Evolutionary conservation across 176 grass and related monocot species (phyloP).

Genomic region (Dendrocalamus sinicus): DNA sequence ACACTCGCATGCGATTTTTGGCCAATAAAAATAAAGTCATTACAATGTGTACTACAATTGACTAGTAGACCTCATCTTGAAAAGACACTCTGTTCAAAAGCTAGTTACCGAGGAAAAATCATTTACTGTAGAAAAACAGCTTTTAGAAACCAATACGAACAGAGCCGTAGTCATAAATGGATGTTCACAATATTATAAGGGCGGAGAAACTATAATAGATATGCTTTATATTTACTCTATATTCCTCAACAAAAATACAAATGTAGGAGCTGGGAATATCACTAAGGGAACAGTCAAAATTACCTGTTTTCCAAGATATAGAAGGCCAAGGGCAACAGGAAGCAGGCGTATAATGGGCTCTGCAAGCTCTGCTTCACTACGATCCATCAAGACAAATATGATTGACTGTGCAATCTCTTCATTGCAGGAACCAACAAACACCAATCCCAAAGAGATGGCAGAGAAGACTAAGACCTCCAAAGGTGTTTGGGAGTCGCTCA

Average conservation of each 20-base stretch:
- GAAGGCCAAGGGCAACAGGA: slow-evolving; percentile 91
- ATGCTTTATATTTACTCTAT: neutral
- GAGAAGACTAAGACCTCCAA: slow-evolving; percentile 93
- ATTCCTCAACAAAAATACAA: neutral
- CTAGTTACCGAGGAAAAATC: too few species aligned
- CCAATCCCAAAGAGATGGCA: slow-evolving; percentile 81
- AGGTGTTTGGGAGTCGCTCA: slow-evolving; percentile 78
- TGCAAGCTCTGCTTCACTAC: slow-evolving; percentile 76
- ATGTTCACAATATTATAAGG: neutral
- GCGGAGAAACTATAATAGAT: neutral
- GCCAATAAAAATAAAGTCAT: too few species aligned
- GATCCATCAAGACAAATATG: slow-evolving; percentile 91
- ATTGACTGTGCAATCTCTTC: slow-evolving; percentile 97
- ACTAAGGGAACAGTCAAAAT: slow-evolving; percentile 14
- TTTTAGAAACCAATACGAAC: too few species aligned
- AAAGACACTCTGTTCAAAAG: too few species aligned
- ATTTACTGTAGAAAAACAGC: too few species aligned
- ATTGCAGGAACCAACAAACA: slow-evolving; percentile 94
- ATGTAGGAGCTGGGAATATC: neutral
- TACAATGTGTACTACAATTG: too few species aligned
- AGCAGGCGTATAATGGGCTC: slow-evolving; percentile 83
- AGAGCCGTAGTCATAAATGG: neutral
- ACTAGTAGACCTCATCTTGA: too few species aligned
- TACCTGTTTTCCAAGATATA: slow-evolving; percentile 99
- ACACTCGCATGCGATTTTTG: too few species aligned